Conservation (phyloP, 2,329 filamentous ascomycete genomes). For the Cytospora mali region DNA sequence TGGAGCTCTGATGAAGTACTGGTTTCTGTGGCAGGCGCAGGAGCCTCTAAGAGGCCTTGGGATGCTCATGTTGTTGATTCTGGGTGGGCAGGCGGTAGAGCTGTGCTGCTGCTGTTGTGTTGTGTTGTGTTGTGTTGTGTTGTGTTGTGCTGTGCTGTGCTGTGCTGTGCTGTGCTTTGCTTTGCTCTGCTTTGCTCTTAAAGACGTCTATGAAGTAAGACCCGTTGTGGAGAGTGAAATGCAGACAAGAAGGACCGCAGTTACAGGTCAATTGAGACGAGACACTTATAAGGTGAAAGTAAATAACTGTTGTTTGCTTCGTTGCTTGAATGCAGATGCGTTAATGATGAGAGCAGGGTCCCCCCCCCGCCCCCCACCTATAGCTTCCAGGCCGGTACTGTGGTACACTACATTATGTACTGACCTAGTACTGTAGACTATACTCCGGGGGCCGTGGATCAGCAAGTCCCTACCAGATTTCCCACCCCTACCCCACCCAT, state of each 20-base stretch:
- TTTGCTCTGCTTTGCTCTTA: too few relatives aligned
- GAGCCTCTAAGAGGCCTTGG: constrained; percentile 67
- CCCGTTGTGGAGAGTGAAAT: too few relatives aligned
- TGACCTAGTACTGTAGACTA: too few relatives aligned
- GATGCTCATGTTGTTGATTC: constrained; percentile 44
- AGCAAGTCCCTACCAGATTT: neutral
- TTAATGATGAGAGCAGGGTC: neutral
- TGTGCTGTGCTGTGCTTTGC: too few relatives aligned
- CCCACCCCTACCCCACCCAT: neutral
- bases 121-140: too few relatives aligned
- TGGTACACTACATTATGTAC: too few relatives aligned
- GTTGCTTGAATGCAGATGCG: neutral
- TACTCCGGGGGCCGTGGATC: neutral
- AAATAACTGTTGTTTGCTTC: neutral
- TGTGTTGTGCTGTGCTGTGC: too few relatives aligned
- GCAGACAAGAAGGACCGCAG: too few relatives aligned
- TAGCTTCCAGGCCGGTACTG: too few relatives aligned
- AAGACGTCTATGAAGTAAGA: too few relatives aligned
- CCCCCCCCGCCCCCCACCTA: too few relatives aligned
- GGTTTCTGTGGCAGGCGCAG: constrained; percentile 85
- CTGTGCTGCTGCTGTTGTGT: neutral
- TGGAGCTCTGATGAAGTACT: constrained; percentile 76
- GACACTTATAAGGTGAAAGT: neutral
- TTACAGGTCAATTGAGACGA: neutral
- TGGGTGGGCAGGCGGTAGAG: neutral